A percentile compares a stretch with the other conserved stretches of the same genome.
These are phyloP conservation scores for Brasenia schreberi DNA, from an alignment of 164 flowering plant genomes.

Conservation along the genomic window DNA sequence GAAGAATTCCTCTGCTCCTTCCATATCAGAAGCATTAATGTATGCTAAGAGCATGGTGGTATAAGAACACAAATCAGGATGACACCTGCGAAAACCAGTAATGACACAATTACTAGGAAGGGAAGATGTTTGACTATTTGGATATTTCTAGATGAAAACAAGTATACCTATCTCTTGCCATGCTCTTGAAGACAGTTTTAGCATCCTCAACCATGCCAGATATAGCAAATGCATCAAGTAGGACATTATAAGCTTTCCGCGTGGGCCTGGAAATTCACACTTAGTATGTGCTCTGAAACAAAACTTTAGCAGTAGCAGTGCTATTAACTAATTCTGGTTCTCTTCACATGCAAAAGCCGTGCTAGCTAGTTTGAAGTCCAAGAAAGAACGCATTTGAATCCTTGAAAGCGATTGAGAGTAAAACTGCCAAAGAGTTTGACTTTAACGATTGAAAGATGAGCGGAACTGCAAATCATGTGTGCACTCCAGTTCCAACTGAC, in stretches of 20 bases:
- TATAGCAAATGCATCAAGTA: conserved; percentile 95
- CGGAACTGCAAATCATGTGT: too few relatives aligned
- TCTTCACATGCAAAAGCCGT: too few relatives aligned
- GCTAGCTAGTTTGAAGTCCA: too few relatives aligned
- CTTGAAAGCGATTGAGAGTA: too few relatives aligned
- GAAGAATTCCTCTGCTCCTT: conserved; percentile 88
- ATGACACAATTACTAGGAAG: conserved; percentile 1
- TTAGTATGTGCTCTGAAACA: neutral
- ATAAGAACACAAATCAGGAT: conserved; percentile 83
- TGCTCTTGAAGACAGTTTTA: conserved; percentile 73
- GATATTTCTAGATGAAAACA: neutral
- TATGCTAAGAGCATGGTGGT: conserved; percentile 88
- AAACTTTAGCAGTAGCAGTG: too few relatives aligned
- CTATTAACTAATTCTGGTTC: too few relatives aligned
- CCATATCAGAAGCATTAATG: conserved; percentile 92
- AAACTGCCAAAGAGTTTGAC: too few relatives aligned
- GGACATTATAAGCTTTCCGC: conserved; percentile 79
- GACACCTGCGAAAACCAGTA: conserved; percentile 28
- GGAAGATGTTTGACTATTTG: neutral
- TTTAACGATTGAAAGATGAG: too few relatives aligned
- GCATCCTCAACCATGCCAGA: conserved; percentile 98
- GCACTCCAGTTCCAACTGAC: too few relatives aligned
- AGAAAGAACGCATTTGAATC: too few relatives aligned
- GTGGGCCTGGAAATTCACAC: conserved; percentile 53
- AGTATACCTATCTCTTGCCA: conserved; percentile 83